A percentile compares a stretch with the other conserved stretches of the same genome.
These are phyloP conservation scores for Tulasnella sp. DNA, from an alignment of 768 basidiomycete genomes.

Conservation along the genomic window DNA sequence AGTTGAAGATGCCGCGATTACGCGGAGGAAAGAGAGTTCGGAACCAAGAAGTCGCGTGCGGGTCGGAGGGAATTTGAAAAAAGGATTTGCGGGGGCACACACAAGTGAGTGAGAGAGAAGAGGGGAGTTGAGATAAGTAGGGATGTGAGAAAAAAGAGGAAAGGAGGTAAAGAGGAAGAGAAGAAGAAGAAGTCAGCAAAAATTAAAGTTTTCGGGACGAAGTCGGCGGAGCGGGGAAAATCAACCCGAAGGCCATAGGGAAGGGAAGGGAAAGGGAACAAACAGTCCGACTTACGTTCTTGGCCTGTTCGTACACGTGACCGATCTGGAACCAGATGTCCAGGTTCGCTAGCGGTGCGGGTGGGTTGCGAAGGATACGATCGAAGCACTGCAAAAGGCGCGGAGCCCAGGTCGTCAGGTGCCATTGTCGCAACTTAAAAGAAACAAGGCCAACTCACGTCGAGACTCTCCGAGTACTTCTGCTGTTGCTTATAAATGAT, in stretches of 20 bases:
- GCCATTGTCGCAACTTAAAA: background rate
- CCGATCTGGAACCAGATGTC: slow-evolving; percentile 99
- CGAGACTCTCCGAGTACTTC: slow-evolving; percentile 80
- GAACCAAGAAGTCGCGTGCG: background rate
- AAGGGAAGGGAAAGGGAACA: background rate
- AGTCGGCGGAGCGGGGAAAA: background rate
- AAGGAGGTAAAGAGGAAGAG: background rate
- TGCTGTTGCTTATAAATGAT: slow-evolving; percentile 99
- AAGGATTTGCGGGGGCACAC: background rate
- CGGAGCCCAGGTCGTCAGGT: background rate
- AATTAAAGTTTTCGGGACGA: slow-evolving; percentile 11
- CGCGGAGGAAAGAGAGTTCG: background rate
- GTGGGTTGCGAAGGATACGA: slow-evolving; percentile 91
- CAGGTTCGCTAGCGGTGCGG: slow-evolving; percentile 88
- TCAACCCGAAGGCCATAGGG: background rate
- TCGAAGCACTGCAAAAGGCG: slow-evolving; percentile 61
- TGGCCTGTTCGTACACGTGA: slow-evolving; percentile 95
- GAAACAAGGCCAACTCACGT: slow-evolving; percentile 30
- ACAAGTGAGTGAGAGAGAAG: background rate
- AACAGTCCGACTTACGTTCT: slow-evolving; percentile 59
- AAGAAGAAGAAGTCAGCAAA: background rate
- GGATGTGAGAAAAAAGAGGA: background rate
- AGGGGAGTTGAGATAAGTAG: slow-evolving; percentile 6
- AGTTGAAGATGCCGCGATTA: background rate
- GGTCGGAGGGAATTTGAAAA: background rate